Evolutionary conservation across 495 filamentous ascomycete species (phyloP).

Genomic region (Penicillium longicatenatum): DNA sequence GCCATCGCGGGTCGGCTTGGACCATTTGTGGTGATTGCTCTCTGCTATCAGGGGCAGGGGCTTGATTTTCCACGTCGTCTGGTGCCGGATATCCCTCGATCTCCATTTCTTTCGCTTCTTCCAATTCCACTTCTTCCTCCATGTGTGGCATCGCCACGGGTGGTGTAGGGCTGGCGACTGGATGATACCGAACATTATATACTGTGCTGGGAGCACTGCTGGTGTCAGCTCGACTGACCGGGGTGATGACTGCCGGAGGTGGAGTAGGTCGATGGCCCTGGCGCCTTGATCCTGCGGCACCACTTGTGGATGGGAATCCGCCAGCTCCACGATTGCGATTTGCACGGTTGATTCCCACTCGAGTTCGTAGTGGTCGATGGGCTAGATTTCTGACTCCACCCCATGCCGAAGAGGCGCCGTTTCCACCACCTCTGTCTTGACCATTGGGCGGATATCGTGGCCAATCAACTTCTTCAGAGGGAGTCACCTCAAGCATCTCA

Average conservation of each 20-base stretch:
- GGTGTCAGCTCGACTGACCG: slow-evolving; percentile 76
- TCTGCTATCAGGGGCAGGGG: slow-evolving; percentile 20
- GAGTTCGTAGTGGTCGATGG: slow-evolving; percentile 41
- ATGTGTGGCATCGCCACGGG: slow-evolving; percentile 46
- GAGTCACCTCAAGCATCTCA: slow-evolving; percentile 84
- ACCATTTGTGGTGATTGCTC: slow-evolving; percentile 41
- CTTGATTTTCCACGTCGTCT: slow-evolving; percentile 12
- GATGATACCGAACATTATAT: slow-evolving; percentile 81
- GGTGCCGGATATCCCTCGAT: slow-evolving; percentile 16
- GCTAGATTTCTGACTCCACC: slow-evolving; percentile 43
- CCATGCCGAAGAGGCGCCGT: slow-evolving; percentile 47
- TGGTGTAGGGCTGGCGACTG: slow-evolving; percentile 68
- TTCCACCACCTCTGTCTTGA: slow-evolving; percentile 40
- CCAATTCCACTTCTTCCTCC: slow-evolving; percentile 39
- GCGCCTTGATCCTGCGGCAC: slow-evolving; percentile 19
- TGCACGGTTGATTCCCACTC: slow-evolving; percentile 31
- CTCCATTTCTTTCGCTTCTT: slow-evolving; percentile 35
- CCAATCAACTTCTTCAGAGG: slow-evolving; percentile 60
- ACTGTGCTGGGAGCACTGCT: slow-evolving; percentile 79
- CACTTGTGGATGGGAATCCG: slow-evolving; percentile 14
- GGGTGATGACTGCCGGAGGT: slow-evolving; percentile 66
- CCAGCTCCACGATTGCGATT: slow-evolving; percentile 28
- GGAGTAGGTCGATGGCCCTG: slow-evolving; percentile 56
- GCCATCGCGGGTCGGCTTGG: slow-evolving; percentile 47
- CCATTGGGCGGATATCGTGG: slow-evolving; percentile 39